Evolutionary conservation across 495 filamentous ascomycete species (phyloP).

Genomic region (Penicillium steckii): DNA sequence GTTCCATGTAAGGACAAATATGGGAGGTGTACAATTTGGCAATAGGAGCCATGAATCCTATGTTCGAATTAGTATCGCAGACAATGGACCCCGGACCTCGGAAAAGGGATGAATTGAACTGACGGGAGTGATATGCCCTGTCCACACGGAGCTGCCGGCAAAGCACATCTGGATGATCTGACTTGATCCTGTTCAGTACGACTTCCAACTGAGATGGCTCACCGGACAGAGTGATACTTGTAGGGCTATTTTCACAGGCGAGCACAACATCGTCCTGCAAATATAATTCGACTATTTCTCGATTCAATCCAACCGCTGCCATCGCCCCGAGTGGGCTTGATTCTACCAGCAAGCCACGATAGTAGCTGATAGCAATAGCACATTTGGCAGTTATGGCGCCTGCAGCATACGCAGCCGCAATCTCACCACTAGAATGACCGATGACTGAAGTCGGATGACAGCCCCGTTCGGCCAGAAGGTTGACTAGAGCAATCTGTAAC

Average conservation of each 20-base stretch:
- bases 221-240: slow-evolving; percentile 31
- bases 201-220: background rate
- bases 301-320: slow-evolving; percentile 26
- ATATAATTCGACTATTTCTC: slow-evolving; percentile 3
- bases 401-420: slow-evolving; percentile 60
- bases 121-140: slow-evolving; percentile 50
- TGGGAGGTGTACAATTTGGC: background rate
- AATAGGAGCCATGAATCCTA: background rate
- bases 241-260: slow-evolving; percentile 30
- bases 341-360: slow-evolving; percentile 23
- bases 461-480: slow-evolving; percentile 39
- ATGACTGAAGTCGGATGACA: slow-evolving; percentile 47
- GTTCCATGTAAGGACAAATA: slow-evolving; percentile 1
- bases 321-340: slow-evolving; percentile 20
- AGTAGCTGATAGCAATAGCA: slow-evolving; percentile 36
- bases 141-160: slow-evolving; percentile 35
- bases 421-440: slow-evolving; percentile 64
- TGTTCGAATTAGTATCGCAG: background rate
- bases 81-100: too few relatives aligned
- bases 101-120: slow-evolving; percentile 16
- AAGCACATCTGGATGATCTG: slow-evolving; percentile 18
- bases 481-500: slow-evolving; percentile 50
- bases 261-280: slow-evolving; percentile 20
- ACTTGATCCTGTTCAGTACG: slow-evolving; percentile 29
- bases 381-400: slow-evolving; percentile 43